A percentile compares a stretch with the other conserved stretches of the same genome.
These are phyloP conservation scores for Aspergillus indologenus DNA, from an alignment of 495 filamentous ascomycete genomes.

Conservation along the genomic window DNA sequence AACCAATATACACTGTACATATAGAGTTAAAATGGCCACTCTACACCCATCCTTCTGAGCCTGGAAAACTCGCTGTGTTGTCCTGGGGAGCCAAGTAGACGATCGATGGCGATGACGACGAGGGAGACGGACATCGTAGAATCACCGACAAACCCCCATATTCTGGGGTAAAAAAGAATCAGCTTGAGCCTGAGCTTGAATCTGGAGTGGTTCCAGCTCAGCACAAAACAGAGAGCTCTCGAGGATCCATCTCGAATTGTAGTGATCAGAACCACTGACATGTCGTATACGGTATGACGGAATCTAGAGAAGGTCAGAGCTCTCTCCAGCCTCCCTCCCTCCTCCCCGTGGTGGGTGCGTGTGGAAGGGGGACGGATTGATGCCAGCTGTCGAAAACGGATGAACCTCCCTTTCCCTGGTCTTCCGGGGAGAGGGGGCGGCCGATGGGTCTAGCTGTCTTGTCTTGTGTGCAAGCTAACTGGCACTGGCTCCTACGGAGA, in stretches of 20 bases:
- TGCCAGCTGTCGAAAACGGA: constrained; percentile 6
- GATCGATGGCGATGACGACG: not conserved
- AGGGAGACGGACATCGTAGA: not conserved
- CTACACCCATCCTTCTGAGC: constrained; percentile 10
- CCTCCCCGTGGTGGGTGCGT: not conserved
- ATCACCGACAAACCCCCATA: not conserved
- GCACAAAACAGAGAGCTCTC: not conserved
- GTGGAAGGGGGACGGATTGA: not conserved
- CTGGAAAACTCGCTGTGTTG: not conserved
- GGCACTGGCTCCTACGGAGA: not conserved
- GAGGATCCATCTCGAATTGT: not conserved
- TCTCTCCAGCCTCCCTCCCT: not conserved
- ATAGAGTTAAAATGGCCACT: constrained; percentile 44
- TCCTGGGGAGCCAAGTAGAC: not conserved
- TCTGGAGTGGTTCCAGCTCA: not conserved
- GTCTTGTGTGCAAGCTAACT: not conserved
- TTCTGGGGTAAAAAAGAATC: not conserved
- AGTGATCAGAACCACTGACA: not conserved
- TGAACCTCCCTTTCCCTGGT: not conserved
- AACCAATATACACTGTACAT: constrained; percentile 40
- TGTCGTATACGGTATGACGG: not conserved
- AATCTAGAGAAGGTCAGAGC: not conserved
- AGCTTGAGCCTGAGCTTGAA: not conserved
- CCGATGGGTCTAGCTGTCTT: constrained; percentile 32
- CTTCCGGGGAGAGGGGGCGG: not conserved